phyloP scores from a whole-genome alignment of 2,329 filamentous ascomycete genomes.

The Beauveria medogensis region DNA sequence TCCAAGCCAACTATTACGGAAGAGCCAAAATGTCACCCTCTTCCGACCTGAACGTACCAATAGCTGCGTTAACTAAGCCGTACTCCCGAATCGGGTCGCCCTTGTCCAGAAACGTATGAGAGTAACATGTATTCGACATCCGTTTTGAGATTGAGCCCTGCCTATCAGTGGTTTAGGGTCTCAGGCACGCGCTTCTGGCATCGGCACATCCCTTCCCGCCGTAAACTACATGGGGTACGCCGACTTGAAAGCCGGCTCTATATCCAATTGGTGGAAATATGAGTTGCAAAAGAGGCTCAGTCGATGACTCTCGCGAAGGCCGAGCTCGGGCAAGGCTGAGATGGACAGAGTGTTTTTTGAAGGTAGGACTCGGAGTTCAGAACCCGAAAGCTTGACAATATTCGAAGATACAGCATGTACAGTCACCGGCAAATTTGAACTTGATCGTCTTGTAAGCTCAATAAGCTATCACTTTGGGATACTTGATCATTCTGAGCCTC shows the following conservation, averaged over 20 bases:
- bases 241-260: not conserved
- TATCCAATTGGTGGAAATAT: slow-evolving; percentile 5
- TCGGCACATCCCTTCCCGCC: not conserved
- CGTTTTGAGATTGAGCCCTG: not conserved
- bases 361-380: not conserved
- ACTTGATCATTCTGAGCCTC: not conserved
- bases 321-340: not conserved
- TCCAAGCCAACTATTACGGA: not conserved
- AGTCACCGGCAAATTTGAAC: not conserved
- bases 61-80: not conserved
- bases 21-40: slow-evolving; percentile 8
- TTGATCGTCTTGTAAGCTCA: not conserved
- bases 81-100: not conserved
- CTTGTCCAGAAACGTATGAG: not conserved
- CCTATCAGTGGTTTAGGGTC: not conserved
- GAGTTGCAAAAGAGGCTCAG: not conserved
- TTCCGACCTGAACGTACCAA: not conserved
- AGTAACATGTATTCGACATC: not conserved
- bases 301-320: not conserved
- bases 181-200: not conserved
- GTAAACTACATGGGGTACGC: slow-evolving; percentile 1
- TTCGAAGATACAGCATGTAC: not conserved
- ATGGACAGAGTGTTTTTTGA: not conserved
- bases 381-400: not conserved
- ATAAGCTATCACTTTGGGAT: not conserved